Conservation (phyloP, 1,139 yeast species). For the Blastobotrys arbuscula region DNA sequence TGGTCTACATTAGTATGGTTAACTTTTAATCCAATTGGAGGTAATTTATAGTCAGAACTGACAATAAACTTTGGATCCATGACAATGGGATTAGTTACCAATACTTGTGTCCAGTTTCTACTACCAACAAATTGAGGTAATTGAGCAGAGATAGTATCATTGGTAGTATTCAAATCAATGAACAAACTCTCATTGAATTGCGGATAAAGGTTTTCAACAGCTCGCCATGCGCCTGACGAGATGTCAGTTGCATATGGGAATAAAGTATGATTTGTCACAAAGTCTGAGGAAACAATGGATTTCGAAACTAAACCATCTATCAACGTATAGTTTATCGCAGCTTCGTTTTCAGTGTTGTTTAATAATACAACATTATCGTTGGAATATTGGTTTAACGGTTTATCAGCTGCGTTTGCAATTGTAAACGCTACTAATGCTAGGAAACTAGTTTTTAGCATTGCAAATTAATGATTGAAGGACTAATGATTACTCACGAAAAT, state of each 20-base stretch:
- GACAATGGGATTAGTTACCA: neutral
- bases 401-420: neutral
- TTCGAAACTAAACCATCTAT: neutral
- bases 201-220: neutral
- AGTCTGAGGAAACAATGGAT: neutral
- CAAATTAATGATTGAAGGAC: neutral
- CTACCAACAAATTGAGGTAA: neutral
- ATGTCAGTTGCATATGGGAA: neutral
- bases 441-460: too few relatives aligned
- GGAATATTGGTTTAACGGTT: neutral
- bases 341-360: neutral
- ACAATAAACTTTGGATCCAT: neutral
- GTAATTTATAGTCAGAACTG: neutral
- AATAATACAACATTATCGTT: neutral
- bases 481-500: neutral
- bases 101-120: neutral
- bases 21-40: neutral
- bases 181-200: neutral
- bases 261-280: neutral
- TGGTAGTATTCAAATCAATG: neutral
- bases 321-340: neutral
- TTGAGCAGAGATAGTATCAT: neutral
- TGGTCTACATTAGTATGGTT: neutral
- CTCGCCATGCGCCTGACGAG: neutral
- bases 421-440: neutral